phyloP scores from a whole-genome alignment of 2,329 filamentous ascomycete species.

The Paraphoma sp. region DNA sequence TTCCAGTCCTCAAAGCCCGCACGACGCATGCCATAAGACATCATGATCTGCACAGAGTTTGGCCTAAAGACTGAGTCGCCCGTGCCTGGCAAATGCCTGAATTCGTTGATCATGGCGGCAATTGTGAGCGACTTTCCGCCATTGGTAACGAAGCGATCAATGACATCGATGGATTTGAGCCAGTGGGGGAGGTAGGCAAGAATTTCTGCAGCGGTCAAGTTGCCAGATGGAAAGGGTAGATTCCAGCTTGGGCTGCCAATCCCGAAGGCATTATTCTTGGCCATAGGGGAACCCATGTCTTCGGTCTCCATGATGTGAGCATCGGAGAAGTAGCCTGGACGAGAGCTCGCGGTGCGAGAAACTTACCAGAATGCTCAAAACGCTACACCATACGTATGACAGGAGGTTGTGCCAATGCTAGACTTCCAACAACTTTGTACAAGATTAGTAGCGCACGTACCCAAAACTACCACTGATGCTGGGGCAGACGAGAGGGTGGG shows the following conservation, averaged over 20 bases:
- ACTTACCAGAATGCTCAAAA: background rate
- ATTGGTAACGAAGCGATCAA: conserved; percentile 29
- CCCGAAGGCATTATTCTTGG: conserved; percentile 32
- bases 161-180: conserved; percentile 32
- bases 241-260: conserved; percentile 24
- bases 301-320: background rate
- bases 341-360: no score
- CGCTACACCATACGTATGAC: background rate
- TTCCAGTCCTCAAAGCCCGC: conserved; percentile 20
- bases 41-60: conserved; percentile 28
- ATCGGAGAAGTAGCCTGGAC: background rate
- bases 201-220: conserved; percentile 35
- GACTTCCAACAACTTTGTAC: background rate
- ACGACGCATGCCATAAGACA: conserved; percentile 28
- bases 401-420: background rate
- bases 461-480: background rate
- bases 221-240: conserved; percentile 28
- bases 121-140: conserved; percentile 18
- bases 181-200: conserved; percentile 32
- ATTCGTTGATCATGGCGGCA: conserved; percentile 22
- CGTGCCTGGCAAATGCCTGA: conserved; percentile 9
- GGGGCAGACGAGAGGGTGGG: background rate
- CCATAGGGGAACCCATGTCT: background rate
- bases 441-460: background rate
- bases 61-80: background rate